Percentiles rank a stretch among this genome's conserved stretches.
Conservation (phyloP, 768 basidiomycete species). For the Cyclocybe cylindracea region DNA sequence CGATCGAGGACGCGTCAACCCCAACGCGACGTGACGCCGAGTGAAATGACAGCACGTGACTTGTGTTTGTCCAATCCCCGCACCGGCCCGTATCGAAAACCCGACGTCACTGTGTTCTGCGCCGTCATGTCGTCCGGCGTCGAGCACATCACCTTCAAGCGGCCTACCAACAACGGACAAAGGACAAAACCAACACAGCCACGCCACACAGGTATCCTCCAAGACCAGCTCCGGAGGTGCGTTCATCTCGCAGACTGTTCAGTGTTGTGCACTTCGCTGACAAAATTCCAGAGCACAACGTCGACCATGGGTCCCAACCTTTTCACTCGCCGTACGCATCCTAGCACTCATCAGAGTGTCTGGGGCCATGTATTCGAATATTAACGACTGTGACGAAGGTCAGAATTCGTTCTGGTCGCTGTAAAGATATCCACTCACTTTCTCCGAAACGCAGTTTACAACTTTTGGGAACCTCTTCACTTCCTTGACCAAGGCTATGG, state of each 20-base stretch:
- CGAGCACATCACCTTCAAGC: slow-evolving; percentile 55
- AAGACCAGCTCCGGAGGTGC: slow-evolving; percentile 78
- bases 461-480: slow-evolving; percentile 99
- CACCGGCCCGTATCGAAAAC: slow-evolving; percentile 5
- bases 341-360: slow-evolving; percentile 78
- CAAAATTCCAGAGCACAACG: slow-evolving; percentile 54
- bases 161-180: slow-evolving; percentile 31
- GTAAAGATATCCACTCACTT: background rate
- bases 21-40: no score
- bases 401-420: background rate
- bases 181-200: slow-evolving; percentile 29
- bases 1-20: no score
- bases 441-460: slow-evolving; percentile 68
- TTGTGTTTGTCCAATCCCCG: background rate
- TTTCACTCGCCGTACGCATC: slow-evolving; percentile 82
- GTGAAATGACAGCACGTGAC: background rate
- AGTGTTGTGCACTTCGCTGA: background rate
- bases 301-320: slow-evolving; percentile 84
- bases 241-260: slow-evolving; percentile 4
- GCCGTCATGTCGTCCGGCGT: slow-evolving; percentile 31
- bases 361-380: slow-evolving; percentile 93
- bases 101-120: slow-evolving; percentile 3
- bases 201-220: slow-evolving; percentile 69
- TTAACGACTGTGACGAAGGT: slow-evolving; percentile 98
- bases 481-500: slow-evolving; percentile 83